A percentile compares a stretch with the other conserved stretches of the same genome.
Conservation (phyloP, 768 basidiomycete genomes). For the Rhodotorula babjevae region DNA sequence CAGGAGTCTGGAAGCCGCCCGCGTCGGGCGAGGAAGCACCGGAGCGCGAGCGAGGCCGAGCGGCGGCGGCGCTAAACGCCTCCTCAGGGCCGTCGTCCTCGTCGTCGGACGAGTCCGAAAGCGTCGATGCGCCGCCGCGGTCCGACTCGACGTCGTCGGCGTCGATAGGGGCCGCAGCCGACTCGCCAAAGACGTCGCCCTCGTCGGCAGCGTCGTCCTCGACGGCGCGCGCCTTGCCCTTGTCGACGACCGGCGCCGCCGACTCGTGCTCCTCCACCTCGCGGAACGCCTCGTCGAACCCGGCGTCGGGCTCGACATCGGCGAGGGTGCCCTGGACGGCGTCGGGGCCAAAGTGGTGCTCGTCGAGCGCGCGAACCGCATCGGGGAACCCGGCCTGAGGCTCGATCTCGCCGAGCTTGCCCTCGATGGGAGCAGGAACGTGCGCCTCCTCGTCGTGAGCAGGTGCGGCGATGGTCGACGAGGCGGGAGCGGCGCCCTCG, state of each 20-base stretch:
- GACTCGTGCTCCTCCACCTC: constrained; percentile 16
- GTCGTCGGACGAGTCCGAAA: not conserved
- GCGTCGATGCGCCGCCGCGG: not conserved
- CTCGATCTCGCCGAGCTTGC: constrained; percentile 14
- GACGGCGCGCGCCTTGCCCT: constrained; percentile 6
- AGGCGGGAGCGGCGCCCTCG: too few species aligned
- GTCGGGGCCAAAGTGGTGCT: constrained; percentile 47
- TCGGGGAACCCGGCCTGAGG: constrained; percentile 50
- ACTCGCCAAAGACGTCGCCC: constrained; percentile 5
- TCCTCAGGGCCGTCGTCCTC: constrained; percentile 24
- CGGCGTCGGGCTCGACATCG: constrained; percentile 17
- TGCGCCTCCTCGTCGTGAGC: not conserved
- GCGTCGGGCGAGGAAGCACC: not conserved
- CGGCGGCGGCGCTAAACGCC: not conserved
- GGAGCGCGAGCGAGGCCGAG: not conserved
- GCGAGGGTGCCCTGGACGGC: constrained; percentile 56
- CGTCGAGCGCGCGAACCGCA: constrained; percentile 52
- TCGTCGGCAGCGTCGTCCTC: not conserved
- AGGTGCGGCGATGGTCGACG: not conserved
- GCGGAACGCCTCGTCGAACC: constrained; percentile 46
- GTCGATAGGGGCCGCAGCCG: not conserved
- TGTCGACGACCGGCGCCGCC: not conserved
- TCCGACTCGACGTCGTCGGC: not conserved
- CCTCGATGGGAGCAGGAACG: not conserved
- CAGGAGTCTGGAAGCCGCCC: not conserved